phyloP scores from a whole-genome alignment of 2,329 filamentous ascomycete genomes.

The Pyrenophora graminea region DNA sequence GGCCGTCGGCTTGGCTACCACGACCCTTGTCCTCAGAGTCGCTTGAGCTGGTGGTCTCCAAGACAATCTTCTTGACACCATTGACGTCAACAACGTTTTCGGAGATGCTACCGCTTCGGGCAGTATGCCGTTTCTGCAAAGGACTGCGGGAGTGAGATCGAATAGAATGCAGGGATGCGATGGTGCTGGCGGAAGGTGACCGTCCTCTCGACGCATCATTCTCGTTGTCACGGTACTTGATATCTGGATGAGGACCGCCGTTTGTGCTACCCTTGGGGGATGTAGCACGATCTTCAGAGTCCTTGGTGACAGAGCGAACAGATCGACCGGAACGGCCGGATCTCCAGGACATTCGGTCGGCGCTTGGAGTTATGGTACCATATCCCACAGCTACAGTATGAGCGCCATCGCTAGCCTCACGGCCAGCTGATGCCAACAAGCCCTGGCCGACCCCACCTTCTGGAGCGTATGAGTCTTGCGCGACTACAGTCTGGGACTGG shows the following conservation, averaged over 20 bases:
- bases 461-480: slow-evolving; percentile 44
- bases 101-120: slow-evolving; percentile 76
- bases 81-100: slow-evolving; percentile 76
- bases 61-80: slow-evolving; percentile 74
- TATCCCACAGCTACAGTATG: slow-evolving; percentile 59
- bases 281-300: slow-evolving; percentile 20
- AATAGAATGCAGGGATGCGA: slow-evolving; percentile 38
- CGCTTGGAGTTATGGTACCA: slow-evolving; percentile 46
- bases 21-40: slow-evolving; percentile 43
- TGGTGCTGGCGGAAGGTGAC: slow-evolving; percentile 38
- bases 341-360: slow-evolving; percentile 38
- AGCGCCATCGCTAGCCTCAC: slow-evolving; percentile 67
- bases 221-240: slow-evolving; percentile 19
- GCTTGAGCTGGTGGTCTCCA: slow-evolving; percentile 68
- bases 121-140: slow-evolving; percentile 52
- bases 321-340: slow-evolving; percentile 23
- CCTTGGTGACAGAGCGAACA: slow-evolving; percentile 9
- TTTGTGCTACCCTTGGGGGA: slow-evolving; percentile 32
- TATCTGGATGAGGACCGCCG: slow-evolving; percentile 21
- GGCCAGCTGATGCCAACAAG: slow-evolving; percentile 58
- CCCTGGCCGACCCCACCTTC: slow-evolving; percentile 60
- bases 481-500: slow-evolving; percentile 7
- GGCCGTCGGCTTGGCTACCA: slow-evolving; percentile 25
- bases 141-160: slow-evolving; percentile 31
- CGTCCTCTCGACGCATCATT: slow-evolving; percentile 10